Conservation (phyloP, 306 rosid species). For the Astragalus membranaceus region DNA sequence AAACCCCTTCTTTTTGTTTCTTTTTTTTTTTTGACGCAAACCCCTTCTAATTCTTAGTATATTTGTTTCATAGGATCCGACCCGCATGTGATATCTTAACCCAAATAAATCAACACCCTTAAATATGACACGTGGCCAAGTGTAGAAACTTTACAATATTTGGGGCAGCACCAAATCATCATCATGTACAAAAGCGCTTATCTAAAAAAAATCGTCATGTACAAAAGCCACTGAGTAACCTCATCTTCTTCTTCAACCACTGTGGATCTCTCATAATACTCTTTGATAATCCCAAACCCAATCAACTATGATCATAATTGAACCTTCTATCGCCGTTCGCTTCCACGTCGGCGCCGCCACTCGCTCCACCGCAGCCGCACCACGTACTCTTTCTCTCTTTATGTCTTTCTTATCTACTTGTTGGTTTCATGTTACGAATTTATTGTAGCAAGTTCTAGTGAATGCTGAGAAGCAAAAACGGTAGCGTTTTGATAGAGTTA, state of each 20-base stretch:
- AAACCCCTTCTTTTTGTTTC: no score
- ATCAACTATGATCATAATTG: slow-evolving; percentile 42
- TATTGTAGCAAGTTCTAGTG: background rate
- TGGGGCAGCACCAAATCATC: background rate
- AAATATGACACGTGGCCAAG: background rate
- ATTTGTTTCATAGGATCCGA: no score
- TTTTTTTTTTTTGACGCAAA: no score
- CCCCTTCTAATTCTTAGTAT: no score
- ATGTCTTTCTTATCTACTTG: background rate
- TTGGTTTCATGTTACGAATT: background rate
- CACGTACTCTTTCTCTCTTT: slow-evolving; percentile 28
- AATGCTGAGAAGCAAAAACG: background rate
- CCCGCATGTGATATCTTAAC: no score
- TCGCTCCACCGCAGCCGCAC: slow-evolving; percentile 36
- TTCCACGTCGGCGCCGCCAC: slow-evolving; percentile 44
- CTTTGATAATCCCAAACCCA: background rate
- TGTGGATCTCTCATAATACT: slow-evolving; percentile 12
- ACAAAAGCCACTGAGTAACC: slow-evolving; percentile 11
- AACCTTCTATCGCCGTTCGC: slow-evolving; percentile 66
- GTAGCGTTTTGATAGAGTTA: background rate
- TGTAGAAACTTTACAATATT: background rate
- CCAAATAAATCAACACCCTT: background rate
- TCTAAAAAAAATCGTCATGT: background rate
- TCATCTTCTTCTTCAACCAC: slow-evolving; percentile 33
- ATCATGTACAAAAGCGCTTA: background rate